Percentiles rank a stretch among this genome's conserved stretches.
Conservation (phyloP, 2,329 filamentous ascomycete genomes). For the Stemphylium vesicarium region DNA sequence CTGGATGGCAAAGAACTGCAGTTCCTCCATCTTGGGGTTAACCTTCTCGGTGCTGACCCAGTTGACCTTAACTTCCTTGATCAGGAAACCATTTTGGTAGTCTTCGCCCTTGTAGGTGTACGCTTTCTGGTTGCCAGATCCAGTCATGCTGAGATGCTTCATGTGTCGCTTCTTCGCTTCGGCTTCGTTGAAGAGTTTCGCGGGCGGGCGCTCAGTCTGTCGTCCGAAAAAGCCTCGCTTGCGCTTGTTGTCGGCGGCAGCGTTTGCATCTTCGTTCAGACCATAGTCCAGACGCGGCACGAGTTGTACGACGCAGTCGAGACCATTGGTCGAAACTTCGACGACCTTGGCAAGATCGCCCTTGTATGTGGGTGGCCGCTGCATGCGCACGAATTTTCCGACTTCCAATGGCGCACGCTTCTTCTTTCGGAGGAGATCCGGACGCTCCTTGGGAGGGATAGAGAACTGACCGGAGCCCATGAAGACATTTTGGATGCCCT, state of each 20-base stretch:
- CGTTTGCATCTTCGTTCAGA: slow-evolving; percentile 75
- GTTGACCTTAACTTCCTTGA: slow-evolving; percentile 93
- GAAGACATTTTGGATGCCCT: slow-evolving; percentile 88
- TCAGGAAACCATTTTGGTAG: slow-evolving; percentile 89
- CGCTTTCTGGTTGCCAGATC: slow-evolving; percentile 66
- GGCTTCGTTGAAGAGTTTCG: slow-evolving; percentile 88
- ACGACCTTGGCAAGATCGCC: slow-evolving; percentile 91
- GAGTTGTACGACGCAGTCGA: slow-evolving; percentile 84
- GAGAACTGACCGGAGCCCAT: slow-evolving; percentile 84
- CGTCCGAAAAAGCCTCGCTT: slow-evolving; percentile 67
- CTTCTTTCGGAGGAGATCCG: slow-evolving; percentile 87
- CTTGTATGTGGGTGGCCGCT: slow-evolving; percentile 78
- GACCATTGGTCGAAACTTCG: slow-evolving; percentile 89
- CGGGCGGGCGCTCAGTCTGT: slow-evolving; percentile 75
- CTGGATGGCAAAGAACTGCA: slow-evolving; percentile 89
- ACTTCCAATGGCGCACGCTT: slow-evolving; percentile 82
- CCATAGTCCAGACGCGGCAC: slow-evolving; percentile 94
- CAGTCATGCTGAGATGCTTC: slow-evolving; percentile 62
- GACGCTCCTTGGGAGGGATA: slow-evolving; percentile 96
- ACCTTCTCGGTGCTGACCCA: slow-evolving; percentile 86
- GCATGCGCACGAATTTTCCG: slow-evolving; percentile 90
- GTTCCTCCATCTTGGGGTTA: slow-evolving; percentile 91
- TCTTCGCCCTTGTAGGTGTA: slow-evolving; percentile 89
- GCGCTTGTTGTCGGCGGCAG: slow-evolving; percentile 67
- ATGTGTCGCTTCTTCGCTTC: slow-evolving; percentile 90